Evolutionary conservation across 352 stramenopile genomes (phyloP).

Genomic region (Halophytophthora polymorphica): DNA sequence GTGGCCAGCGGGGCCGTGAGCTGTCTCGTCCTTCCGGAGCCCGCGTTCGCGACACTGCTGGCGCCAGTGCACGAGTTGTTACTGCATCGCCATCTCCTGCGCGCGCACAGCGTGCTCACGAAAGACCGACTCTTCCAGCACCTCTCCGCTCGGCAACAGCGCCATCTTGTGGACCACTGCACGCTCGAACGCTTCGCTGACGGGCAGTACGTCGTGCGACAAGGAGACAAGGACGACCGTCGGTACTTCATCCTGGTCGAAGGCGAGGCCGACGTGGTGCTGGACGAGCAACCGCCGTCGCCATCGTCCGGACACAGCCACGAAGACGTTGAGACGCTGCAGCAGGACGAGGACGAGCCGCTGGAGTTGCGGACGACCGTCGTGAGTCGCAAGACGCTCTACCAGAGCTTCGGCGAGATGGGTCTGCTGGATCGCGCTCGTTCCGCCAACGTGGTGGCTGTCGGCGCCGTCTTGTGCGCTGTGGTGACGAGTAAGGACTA

Average conservation of each 20-base stretch:
- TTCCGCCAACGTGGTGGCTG: conserved; percentile 46
- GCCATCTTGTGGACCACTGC: conserved; percentile 47
- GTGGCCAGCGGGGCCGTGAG: conserved; percentile 45
- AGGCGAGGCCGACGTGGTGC: conserved; percentile 50
- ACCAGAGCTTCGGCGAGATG: conserved; percentile 81
- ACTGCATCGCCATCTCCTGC: conserved; percentile 51
- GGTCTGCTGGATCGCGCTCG: conserved; percentile 58
- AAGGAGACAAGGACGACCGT: conserved; percentile 57
- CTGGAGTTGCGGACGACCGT: conserved; percentile 21
- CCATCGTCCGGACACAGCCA: background rate
- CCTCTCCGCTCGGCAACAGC: conserved; percentile 21
- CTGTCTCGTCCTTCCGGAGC: conserved; percentile 47
- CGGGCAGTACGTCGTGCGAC: conserved; percentile 44
- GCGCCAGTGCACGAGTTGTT: conserved; percentile 54
- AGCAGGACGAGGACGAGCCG: conserved; percentile 4
- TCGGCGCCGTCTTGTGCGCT: conserved; percentile 35
- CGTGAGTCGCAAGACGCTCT: conserved; percentile 54
- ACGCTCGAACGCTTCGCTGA: conserved; percentile 40
- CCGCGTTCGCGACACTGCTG: conserved; percentile 39
- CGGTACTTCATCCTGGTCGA: conserved; percentile 69
- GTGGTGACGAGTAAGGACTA: conserved; percentile 50
- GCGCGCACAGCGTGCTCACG: conserved; percentile 49
- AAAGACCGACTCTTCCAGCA: conserved; percentile 68
- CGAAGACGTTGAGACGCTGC: background rate
- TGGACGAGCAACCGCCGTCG: conserved; percentile 31